These are phyloP conservation scores for Hygrocybe coccinea DNA, from an alignment of 768 basidiomycete genomes.

Conservation along the genomic window DNA sequence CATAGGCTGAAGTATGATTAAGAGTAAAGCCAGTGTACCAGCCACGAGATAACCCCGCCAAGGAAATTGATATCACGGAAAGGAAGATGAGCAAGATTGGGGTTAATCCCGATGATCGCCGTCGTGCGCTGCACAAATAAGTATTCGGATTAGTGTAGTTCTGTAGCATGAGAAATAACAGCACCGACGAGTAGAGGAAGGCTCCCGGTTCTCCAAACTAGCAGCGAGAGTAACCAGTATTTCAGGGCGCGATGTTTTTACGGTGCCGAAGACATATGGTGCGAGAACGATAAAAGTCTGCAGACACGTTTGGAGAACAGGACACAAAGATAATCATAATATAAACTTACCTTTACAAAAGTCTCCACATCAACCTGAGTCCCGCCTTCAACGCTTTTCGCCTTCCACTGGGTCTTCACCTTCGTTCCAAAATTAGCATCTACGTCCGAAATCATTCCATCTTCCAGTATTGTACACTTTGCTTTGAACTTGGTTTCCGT, in stretches of 20 bases:
- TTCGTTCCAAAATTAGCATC: slow-evolving; percentile 25
- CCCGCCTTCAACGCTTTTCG: slow-evolving; percentile 9
- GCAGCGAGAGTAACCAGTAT: slow-evolving; percentile 25
- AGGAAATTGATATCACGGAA: not conserved
- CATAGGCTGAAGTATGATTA: not conserved
- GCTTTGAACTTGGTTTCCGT: slow-evolving; percentile 27
- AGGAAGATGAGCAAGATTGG: too few species aligned
- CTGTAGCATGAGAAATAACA: not conserved
- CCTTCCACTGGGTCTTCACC: slow-evolving; percentile 15
- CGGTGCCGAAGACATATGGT: slow-evolving; percentile 31
- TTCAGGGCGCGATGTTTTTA: slow-evolving; percentile 26
- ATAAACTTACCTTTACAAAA: slow-evolving; percentile 27
- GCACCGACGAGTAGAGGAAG: not conserved
- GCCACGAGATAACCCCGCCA: not conserved
- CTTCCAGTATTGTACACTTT: slow-evolving; percentile 15
- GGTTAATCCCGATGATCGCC: too few species aligned
- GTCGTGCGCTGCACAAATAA: not conserved
- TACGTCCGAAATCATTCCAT: slow-evolving; percentile 25
- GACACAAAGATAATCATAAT: not conserved
- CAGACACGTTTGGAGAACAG: not conserved
- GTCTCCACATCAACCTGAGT: slow-evolving; percentile 26
- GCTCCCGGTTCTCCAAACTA: slow-evolving; percentile 15
- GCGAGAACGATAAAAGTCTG: slow-evolving; percentile 33
- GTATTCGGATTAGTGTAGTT: not conserved
- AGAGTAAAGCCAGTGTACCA: not conserved